Evolutionary conservation across 2,329 filamentous ascomycete species (phyloP), one percentile per base, ranked within the genome.

Genomic region (Fusarium sulawesiense): DNA sequence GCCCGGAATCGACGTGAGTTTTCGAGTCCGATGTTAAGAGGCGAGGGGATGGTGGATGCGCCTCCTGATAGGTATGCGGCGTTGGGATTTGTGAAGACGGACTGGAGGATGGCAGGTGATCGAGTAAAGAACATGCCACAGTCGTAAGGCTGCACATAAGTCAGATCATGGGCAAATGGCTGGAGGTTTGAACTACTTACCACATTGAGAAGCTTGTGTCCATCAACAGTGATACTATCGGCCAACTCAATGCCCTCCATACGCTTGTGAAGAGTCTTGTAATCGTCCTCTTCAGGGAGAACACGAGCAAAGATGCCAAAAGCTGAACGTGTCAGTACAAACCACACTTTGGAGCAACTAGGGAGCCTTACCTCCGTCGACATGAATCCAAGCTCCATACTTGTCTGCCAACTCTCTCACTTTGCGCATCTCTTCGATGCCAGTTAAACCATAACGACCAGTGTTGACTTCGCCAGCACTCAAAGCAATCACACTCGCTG

Each of bases 381-480:
- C 90, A 78, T 98, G 95, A 41, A 98, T 85, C 94, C 94, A 98
- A 1, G 93, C 91, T 2, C 86, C 86, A 70, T 95, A 89, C 69
- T 84, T 82, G 72, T 96, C 90, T 45, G 92, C 93, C 41, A 97
- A 77, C 7, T 83, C 80, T 63, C 94, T 87, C 40, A 98, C 80
- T 58, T 83, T 83, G 57, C 80, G 77, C 83, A 90, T 90, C 66
- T 94, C 89, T 6, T 85, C 83, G 79, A 70, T 2, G 83, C 87
- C 32, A 85, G 92, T 29, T 21, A 81, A 71, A 6, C 93, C 91
- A 77, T 94, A 98, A 7, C 90, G 84, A 1, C 94, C 94, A 0
- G 94, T 97, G 73, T 98, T 98, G 29, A 98, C 93, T 80, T 98
- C 95, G 2, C 93, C 93, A 8, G 91, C 92, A 44, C 93, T 94